phyloP scores from a whole-genome alignment of 257 asterid species.

The Ballota nigra region DNA sequence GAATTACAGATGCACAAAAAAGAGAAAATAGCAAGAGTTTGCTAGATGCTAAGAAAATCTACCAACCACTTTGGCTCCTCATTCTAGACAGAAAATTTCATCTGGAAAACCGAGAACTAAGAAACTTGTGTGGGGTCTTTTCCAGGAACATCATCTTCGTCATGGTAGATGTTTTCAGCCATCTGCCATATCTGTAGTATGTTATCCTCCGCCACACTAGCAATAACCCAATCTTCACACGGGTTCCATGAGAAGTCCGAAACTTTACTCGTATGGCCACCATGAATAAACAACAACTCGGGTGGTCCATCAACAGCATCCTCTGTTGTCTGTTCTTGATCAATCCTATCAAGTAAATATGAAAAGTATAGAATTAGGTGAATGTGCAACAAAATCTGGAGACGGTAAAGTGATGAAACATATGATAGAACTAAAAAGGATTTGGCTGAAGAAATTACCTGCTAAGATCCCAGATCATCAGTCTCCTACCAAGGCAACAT shows the following conservation, averaged over 20 bases:
- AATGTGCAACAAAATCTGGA: neutral
- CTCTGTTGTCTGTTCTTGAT: conserved; percentile 77
- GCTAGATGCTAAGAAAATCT: neutral
- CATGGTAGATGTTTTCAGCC: conserved; percentile 93
- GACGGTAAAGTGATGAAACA: neutral
- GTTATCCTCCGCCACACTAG: conserved; percentile 97
- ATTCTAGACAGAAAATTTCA: neutral
- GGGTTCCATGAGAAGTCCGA: conserved; percentile 98
- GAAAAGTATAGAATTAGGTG: neutral
- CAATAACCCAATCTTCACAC: conserved; percentile 92
- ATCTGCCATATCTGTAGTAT: conserved; percentile 95
- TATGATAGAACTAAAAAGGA: neutral
- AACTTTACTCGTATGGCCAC: conserved; percentile 93
- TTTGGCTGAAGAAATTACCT: conserved; percentile 46
- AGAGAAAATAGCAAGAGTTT: neutral
- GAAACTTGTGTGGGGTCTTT: conserved; percentile 52
- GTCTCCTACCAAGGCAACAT: conserved; percentile 92
- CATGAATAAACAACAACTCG: conserved; percentile 84
- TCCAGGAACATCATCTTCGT: conserved; percentile 82
- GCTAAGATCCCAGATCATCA: conserved; percentile 98
- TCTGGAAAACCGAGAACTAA: conserved; percentile 19
- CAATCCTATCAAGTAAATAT: conserved; percentile 51
- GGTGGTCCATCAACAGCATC: conserved; percentile 94
- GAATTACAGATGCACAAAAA: neutral
- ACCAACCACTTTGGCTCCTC: conserved; percentile 5